A percentile compares a stretch with the other conserved stretches of the same genome.
phyloP scores from a whole-genome alignment of 805 yeast species.

The Yamadazyma endophytica region DNA sequence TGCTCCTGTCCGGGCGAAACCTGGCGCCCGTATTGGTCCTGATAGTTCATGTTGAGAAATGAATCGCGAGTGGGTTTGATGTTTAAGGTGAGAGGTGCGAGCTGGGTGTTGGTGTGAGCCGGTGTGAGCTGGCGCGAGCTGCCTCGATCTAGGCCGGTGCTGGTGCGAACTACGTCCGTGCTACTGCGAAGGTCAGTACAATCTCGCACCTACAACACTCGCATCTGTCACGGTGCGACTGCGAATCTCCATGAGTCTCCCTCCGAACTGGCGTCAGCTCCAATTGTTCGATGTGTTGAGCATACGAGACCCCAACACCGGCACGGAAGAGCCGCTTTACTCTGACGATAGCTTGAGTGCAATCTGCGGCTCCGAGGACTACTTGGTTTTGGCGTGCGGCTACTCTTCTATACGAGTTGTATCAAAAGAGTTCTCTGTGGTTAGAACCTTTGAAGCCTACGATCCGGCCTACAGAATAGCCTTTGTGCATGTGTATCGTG shows the following conservation, averaged over 20 bases:
- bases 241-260: conserved; percentile 14
- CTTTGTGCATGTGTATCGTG: conserved; percentile 45
- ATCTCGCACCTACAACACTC: too few relatives aligned
- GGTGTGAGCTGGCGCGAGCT: too few relatives aligned
- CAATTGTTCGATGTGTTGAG: conserved; percentile 83
- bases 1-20: too few relatives aligned
- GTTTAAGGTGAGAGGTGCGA: too few relatives aligned
- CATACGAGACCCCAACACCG: conserved; percentile 74
- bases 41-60: too few relatives aligned
- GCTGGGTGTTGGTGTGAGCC: too few relatives aligned
- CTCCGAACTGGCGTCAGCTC: conserved; percentile 53
- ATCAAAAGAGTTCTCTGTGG: conserved; percentile 42
- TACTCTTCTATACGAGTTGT: conserved; percentile 55
- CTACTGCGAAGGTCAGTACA: too few relatives aligned
- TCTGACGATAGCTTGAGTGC: conserved; percentile 75
- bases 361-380: conserved; percentile 52
- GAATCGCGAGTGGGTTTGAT: too few relatives aligned
- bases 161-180: too few relatives aligned
- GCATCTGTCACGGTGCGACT: too few relatives aligned
- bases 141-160: too few relatives aligned
- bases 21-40: too few relatives aligned
- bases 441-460: conserved; percentile 57
- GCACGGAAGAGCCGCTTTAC: conserved; percentile 59
- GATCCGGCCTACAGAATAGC: conserved; percentile 63
- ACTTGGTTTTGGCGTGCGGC: conserved; percentile 57